These are phyloP conservation scores for Paramecium sonneborni DNA, from an alignment of 73 alveolate genomes.

Conservation along the genomic window DNA sequence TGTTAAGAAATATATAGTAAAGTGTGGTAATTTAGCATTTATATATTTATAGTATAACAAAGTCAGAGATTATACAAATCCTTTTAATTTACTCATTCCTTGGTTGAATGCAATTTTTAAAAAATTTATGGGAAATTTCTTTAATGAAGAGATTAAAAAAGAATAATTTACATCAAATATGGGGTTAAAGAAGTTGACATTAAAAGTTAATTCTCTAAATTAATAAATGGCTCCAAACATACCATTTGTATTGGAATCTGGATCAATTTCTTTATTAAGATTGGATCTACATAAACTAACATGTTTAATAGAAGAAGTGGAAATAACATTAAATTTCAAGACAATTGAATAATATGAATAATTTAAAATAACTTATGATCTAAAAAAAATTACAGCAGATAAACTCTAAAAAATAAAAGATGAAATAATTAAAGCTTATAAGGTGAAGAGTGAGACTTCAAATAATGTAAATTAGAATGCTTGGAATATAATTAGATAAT, in stretches of 20 bases:
- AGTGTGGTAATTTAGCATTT: not conserved
- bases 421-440: not conserved
- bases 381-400: not conserved
- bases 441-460: not conserved
- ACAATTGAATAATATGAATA: not conserved
- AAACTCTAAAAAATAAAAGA: not conserved
- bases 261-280: not conserved
- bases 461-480: not conserved
- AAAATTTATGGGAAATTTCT: slow-evolving; percentile 32
- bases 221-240: not conserved
- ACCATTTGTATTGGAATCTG: not conserved
- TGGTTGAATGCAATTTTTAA: slow-evolving; percentile 53
- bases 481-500: not conserved
- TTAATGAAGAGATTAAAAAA: slow-evolving; percentile 24
- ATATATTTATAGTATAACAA: not conserved
- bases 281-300: not conserved
- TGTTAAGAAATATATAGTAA: not conserved
- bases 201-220: not conserved
- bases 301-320: slow-evolving; percentile 1
- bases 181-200: slow-evolving; percentile 31
- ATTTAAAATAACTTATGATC: not conserved
- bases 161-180: not conserved
- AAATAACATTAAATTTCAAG: not conserved
- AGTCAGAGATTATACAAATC: slow-evolving; percentile 28
- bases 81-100: not conserved